Evolutionary conservation across 1,284 basidiomycete genomes (phyloP), one percentile per base, ranked within the genome.

Genomic region (Exobasidium cylindrosporum): DNA sequence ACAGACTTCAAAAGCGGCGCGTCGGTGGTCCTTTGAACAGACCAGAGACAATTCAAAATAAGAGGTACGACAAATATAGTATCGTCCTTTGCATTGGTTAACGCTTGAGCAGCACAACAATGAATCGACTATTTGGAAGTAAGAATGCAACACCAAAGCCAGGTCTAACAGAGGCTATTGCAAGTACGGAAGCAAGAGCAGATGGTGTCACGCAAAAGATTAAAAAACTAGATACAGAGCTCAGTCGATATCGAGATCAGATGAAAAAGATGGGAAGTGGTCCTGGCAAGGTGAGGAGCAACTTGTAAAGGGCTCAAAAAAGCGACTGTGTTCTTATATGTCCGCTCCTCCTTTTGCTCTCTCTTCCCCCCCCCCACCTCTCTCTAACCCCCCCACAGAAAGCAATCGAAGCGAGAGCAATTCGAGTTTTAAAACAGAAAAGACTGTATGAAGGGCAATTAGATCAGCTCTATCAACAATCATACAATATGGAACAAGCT

Each of bases 401-500:
- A 64, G 94, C 96, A 0, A 90, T 98, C 45, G 92, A 97, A 81
- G 89, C 95, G 80, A 87, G 96, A n/a, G 96, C 95, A 0, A 82
- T 98, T 50, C 86, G 92, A 57, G 92, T 92, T 1, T 85, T 99
- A 54, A 93, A 93, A 82, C 96, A 98, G 83, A 97, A 93, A 83
- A 87, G 88, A 79, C 88, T 97, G 88, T 95, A 99, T 83, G 96
- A 99, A 81, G 83, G 84, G 14, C 96, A 99, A 81, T 85, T 97
- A 40, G 85, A 87, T 7, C 92, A 97, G 81, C 85, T 99, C 13
- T 85, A 90, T 54, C 96, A 98, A 80, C 96, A 98, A 81, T 89
- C 91, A 24, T 98, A 92, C 84, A 98, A 99, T 82, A 98, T 98
- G 92, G 95, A 98, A 83, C 94, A 92, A 66, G 90, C 95, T 26